Base-by-base conservation (phyloP, 116 monocot genomes). In the Papilionanthe hybrid region DNA sequence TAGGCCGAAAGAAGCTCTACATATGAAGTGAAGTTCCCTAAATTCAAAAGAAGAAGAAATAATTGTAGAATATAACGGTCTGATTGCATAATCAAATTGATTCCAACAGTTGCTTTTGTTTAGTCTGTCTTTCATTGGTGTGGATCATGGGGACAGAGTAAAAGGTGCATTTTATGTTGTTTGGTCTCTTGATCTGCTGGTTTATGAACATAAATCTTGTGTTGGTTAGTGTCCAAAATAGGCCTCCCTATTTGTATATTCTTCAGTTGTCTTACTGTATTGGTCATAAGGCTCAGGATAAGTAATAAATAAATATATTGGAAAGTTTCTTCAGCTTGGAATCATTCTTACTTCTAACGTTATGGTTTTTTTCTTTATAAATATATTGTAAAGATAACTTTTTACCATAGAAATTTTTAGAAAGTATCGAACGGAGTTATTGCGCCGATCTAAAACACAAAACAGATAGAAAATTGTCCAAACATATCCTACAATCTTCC, bases 1-100 rank as follows among this genome's bases (percentile, higher is more conserved):
- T 42, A 93, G 85, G 82, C 78, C 82, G 55, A 83, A 88, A 56
- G 91, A 96, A 72, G 93, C 93, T 15, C 48, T 95, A 76, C 93
- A 88, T 28, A 18, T 87, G 22, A 81, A 79, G 41, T 90, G 79
- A 88, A 42, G 45, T 12, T 13, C 13, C 7, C 11, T 6, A 68
- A 32, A 13, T 32, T 68, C 29, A 30, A 67, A 30, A 37, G 37
- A 30, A 67, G 9, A n/a, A 60, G 4, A 13, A 12, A 9, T 11
- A 2, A 67, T 2, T 67, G 67, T 11, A 67, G 67, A 67, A 67
- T 13, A 29, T 9, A 67, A 32, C 67, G 67, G 29, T 67, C 67
- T 58, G 67, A 67, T 28, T 27, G 3, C 27, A 9, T n/a, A 29
- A 8, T 67, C 29, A 29, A 29, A 67, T n/a, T 29, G 67, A 7